Base-by-base conservation (phyloP, 1,284 basidiomycete species). In the Sporisorium scitamineum region DNA sequence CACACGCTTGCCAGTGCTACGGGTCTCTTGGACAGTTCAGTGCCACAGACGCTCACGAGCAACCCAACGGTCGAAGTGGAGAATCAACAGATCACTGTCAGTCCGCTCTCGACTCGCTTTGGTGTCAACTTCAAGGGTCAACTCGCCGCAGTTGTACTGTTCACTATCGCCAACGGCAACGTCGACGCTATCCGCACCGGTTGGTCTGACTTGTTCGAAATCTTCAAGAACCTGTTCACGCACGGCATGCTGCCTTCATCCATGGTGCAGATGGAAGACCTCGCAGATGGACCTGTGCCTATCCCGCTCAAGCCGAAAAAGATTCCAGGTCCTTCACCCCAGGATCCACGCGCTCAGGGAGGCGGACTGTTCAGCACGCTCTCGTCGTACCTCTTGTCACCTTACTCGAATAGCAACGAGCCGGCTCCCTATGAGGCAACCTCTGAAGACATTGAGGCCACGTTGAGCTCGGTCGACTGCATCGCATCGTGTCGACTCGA, bases 181-280 rank as follows among this genome's bases (percentile, higher is more conserved):
- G 94, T 94, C n/a, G 93, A 94, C 78, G 92, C 94, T 5, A 90
- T 99, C 60, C 90, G 95, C 39, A 92, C 94, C 84, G 95, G 96
- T 18, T 99, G 97, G 97, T 91, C 78, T 14, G 80, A 54, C 84
- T 94, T 99, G 64, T 97, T 99, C 80, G 95, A 97, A 86, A 97
- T 99, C 91, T 95, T 97, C 87, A 93, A 96, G 83, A 97, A 95
- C 37, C 88, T 99, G 26, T 99, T 99, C 87, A 87, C 96, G 47
- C 93, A 97, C 84, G 95, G 94, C 4, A 89, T 99, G 29, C 88
- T 99, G 9, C 80, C 82, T 1, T 24, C 95, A 5, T 89, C 90
- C 57, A 93, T 99, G 91, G 88, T 95, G n/a, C 92, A 94, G 83
- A 95, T 97, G 93, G 94, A 95, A 84, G 96, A 98, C 85, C 98